These are phyloP conservation scores for Tolypocladium amazonense DNA, from an alignment of 2,329 filamentous ascomycete genomes.

Conservation along the genomic window DNA sequence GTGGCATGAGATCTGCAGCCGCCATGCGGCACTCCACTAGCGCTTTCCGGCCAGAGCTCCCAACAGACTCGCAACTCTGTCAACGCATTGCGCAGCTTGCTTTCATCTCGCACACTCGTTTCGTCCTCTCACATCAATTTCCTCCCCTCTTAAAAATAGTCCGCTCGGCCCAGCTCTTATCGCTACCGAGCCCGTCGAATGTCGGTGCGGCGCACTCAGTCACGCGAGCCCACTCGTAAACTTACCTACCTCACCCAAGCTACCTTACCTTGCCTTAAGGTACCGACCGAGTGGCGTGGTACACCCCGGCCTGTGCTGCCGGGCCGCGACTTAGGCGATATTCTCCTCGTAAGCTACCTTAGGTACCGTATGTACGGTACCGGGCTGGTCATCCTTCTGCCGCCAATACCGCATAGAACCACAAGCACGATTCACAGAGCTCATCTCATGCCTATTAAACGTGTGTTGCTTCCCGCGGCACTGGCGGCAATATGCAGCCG, in stretches of 20 bases:
- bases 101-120: background rate
- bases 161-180: too few relatives aligned
- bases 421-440: background rate
- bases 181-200: background rate
- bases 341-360: too few relatives aligned
- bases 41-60: background rate
- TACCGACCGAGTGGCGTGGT: background rate
- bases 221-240: background rate
- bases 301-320: background rate
- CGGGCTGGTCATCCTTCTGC: background rate
- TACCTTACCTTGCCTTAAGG: too few relatives aligned
- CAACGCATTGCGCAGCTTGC: background rate
- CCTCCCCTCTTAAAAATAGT: too few relatives aligned
- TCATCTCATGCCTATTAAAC: background rate
- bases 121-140: background rate
- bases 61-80: background rate
- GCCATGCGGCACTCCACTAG: background rate
- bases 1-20: background rate
- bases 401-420: background rate
- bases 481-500: background rate
- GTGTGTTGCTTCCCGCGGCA: background rate
- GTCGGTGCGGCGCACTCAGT: background rate
- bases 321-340: background rate
- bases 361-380: too few relatives aligned
- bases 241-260: too few relatives aligned